Conservation (phyloP, 2,329 filamentous ascomycete genomes). For the Ophiosphaerella narmari region DNA sequence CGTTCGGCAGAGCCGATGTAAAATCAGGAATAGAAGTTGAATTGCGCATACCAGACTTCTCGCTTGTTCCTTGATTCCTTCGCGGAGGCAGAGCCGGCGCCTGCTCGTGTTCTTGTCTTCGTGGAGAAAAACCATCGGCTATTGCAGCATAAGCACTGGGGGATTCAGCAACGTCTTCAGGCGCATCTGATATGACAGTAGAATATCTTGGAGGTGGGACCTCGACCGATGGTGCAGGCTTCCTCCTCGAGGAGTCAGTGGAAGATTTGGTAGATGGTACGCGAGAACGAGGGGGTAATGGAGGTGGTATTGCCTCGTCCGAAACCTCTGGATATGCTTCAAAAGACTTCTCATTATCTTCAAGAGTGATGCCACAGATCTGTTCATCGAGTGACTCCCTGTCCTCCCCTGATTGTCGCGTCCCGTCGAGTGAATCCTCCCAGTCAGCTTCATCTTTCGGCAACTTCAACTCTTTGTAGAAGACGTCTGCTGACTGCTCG, state of each 20-base stretch:
- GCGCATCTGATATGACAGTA: constrained; percentile 47
- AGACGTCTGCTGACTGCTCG: constrained; percentile 42
- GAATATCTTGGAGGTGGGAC: constrained; percentile 51
- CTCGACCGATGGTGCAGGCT: constrained; percentile 48
- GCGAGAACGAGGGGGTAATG: constrained; percentile 46
- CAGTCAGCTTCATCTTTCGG: constrained; percentile 50
- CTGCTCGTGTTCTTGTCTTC: constrained; percentile 18
- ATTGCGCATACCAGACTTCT: constrained; percentile 45
- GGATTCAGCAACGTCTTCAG: constrained; percentile 43
- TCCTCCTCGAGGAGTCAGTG: constrained; percentile 42
- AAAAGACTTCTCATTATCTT: constrained; percentile 46
- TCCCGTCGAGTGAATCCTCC: constrained; percentile 53
- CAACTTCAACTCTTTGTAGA: constrained; percentile 47
- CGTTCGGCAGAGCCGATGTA: constrained; percentile 9
- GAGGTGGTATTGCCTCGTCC: constrained; percentile 31
- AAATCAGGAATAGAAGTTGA: constrained; percentile 28
- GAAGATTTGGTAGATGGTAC: constrained; percentile 31
- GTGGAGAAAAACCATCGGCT: constrained; percentile 47
- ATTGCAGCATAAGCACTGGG: constrained; percentile 47
- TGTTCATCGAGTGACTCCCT: constrained; percentile 42
- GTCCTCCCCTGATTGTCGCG: constrained; percentile 25
- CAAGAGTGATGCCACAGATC: constrained; percentile 48
- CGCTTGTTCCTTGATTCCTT: constrained; percentile 29
- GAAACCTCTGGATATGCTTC: constrained; percentile 15
- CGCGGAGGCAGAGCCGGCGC: constrained; percentile 18